These are phyloP conservation scores for Aspergillus fumigatiaffinis DNA, from an alignment of 2,329 filamentous ascomycete genomes.

Conservation along the genomic window DNA sequence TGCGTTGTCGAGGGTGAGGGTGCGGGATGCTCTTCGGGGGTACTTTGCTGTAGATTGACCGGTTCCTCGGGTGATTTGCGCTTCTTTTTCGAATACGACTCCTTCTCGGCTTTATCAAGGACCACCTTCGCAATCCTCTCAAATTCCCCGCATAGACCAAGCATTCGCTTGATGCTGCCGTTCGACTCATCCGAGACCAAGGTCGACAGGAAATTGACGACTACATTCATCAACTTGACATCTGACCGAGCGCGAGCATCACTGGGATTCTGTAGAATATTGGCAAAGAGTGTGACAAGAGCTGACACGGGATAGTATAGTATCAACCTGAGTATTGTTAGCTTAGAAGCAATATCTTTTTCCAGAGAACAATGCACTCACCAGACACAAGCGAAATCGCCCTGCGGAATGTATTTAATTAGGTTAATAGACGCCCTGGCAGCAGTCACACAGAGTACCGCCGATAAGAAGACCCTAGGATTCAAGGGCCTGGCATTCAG, in stretches of 20 bases:
- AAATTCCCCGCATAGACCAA: conserved; percentile 92
- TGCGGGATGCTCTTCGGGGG: conserved; percentile 14
- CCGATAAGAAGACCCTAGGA: conserved; percentile 89
- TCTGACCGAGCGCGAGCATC: conserved; percentile 86
- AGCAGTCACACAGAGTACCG: conserved; percentile 85
- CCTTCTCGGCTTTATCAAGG: conserved; percentile 85
- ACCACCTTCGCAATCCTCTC: conserved; percentile 89
- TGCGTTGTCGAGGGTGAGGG: conserved; percentile 21
- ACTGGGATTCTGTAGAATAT: conserved; percentile 91
- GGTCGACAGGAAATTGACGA: conserved; percentile 87
- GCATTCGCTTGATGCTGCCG: conserved; percentile 87
- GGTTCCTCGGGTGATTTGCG: conserved; percentile 65
- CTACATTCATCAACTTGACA: conserved; percentile 83
- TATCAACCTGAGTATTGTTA: conserved; percentile 60
- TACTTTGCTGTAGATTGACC: conserved; percentile 13
- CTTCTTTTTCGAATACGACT: conserved; percentile 75
- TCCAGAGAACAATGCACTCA: conserved; percentile 45
- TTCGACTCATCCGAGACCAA: conserved; percentile 86
- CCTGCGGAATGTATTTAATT: conserved; percentile 93
- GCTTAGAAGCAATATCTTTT: not conserved
- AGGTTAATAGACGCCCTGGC: conserved; percentile 89
- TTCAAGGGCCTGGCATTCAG: conserved; percentile 88
- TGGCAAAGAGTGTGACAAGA: conserved; percentile 90
- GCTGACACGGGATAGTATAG: conserved; percentile 96
- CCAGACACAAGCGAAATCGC: conserved; percentile 94